Base-by-base conservation (phyloP, 208 protist species). In the Trypanosoma grayi region DNA sequence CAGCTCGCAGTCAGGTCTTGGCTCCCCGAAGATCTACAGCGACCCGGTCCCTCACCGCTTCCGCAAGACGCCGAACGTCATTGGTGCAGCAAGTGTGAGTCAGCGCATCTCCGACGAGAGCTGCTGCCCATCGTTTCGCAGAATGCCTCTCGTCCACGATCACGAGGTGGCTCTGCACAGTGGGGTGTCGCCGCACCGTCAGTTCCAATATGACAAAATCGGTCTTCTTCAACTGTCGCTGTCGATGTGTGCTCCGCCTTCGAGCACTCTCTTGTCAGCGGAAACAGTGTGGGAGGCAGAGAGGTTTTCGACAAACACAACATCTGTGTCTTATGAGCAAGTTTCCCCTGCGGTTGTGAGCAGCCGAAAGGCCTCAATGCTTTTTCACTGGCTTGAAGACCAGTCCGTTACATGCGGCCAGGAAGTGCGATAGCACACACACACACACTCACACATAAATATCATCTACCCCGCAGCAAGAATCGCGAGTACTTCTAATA, bases 31-130 rank as follows among this genome's bases (percentile, higher is more conserved):
- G n/a, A 58, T 66, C 28, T 40, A 37, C 60, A 66, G 60, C 39
- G 60, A 66, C 39, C 60, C 60, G 7, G 50, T 66, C 39, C 60
- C 60, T n/a, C 7, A 4, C 2, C n/a, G 31, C 6, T 55, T 64
- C 33, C 58, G 58, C 46, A 50, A 52, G 51, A 18, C 28, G 4
- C 2, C 30, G 20, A 31, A 44, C 25, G 2, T 27, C 9, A 11
- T 5, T n/a, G 16, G 6, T 28, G 9, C 8, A 47, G 27, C 39
- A 59, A 45, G 37, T 46, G 2, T 33, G 30, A 27, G 37, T n/a
- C 10, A 34, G 18, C 10, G 53, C 37, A 13, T 59, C 8, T 59
- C 53, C 10, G 4, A 47, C 18, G 22, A 41, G 13, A 30, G 39
- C 11, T 9, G 10, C 24, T 59, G 24, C 34, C 40, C 24, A 24